phyloP scores from a whole-genome alignment of 805 yeast genomes.

The Yamadazyma ubonensis region DNA sequence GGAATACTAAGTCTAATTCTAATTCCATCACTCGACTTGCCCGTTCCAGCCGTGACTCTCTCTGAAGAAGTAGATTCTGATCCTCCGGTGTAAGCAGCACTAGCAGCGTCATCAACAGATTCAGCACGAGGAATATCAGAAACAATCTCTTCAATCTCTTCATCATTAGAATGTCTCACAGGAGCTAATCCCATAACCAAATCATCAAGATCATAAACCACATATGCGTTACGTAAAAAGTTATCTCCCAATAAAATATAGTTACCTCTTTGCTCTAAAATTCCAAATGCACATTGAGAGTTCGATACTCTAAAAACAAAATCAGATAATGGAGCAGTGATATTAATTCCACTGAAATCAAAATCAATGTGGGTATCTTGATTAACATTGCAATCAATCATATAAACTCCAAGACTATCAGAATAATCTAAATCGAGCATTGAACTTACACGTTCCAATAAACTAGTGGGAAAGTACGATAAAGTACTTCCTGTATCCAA shows the following conservation, averaged over 20 bases:
- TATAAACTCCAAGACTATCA: slow-evolving; percentile 42
- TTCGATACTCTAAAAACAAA: slow-evolving; percentile 21
- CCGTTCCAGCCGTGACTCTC: slow-evolving; percentile 1
- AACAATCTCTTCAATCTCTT: slow-evolving; percentile 47
- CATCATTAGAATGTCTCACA: slow-evolving; percentile 25
- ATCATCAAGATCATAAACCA: slow-evolving; percentile 63
- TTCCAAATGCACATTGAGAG: slow-evolving; percentile 27
- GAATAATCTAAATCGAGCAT: slow-evolving; percentile 45
- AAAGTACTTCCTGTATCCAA: slow-evolving; percentile 39
- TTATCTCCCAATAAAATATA: slow-evolving; percentile 60
- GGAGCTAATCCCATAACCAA: slow-evolving; percentile 53
- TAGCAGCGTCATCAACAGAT: slow-evolving; percentile 51
- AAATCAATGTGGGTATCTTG: slow-evolving; percentile 34
- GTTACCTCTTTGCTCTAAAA: slow-evolving; percentile 9
- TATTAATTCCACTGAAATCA: slow-evolving; percentile 57
- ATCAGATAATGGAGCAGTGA: slow-evolving; percentile 47
- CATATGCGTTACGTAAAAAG: slow-evolving; percentile 60
- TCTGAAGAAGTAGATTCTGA: slow-evolving; percentile 1
- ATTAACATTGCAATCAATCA: slow-evolving; percentile 40
- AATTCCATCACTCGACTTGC: slow-evolving; percentile 1
- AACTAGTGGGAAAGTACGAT: slow-evolving; percentile 41
- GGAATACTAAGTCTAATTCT: background rate
- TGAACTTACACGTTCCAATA: slow-evolving; percentile 35
- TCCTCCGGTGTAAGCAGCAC: slow-evolving; percentile 27
- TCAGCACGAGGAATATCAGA: slow-evolving; percentile 20